Conservation (phyloP, 345 rosid species). For the Populus euphratica region DNA sequence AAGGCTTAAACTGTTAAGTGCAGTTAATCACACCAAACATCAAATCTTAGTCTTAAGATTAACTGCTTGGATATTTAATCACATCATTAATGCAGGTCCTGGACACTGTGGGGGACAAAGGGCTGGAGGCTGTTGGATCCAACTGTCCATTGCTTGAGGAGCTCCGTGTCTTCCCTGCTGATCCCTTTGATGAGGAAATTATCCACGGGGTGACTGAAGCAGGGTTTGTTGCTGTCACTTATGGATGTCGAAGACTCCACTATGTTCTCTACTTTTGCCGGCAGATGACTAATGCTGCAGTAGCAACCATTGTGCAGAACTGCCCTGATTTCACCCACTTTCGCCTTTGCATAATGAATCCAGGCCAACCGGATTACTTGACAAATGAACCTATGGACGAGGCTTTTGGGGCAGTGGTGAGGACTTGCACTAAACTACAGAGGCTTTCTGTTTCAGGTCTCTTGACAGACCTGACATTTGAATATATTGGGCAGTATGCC, state of each 20-base stretch:
- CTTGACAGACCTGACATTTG: constrained; percentile 57
- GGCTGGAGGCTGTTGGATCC: constrained; percentile 55
- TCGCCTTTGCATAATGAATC: constrained; percentile 73
- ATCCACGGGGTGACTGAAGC: constrained; percentile 53
- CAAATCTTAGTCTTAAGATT: neutral
- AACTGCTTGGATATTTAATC: neutral
- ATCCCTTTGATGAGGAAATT: constrained; percentile 55
- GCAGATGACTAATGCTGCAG: constrained; percentile 72
- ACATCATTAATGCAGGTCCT: constrained; percentile 43
- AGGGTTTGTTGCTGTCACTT: constrained; percentile 59
- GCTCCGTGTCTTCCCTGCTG: constrained; percentile 66
- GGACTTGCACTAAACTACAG: constrained; percentile 57
- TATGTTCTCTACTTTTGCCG: constrained; percentile 68
- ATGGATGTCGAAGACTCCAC: constrained; percentile 55
- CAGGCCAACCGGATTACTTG: constrained; percentile 54
- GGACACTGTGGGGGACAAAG: constrained; percentile 64
- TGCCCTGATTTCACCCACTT: constrained; percentile 72
- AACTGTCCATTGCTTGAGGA: constrained; percentile 61
- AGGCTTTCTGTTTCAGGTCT: constrained; percentile 67
- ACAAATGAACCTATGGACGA: constrained; percentile 67
- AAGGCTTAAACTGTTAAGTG: too few relatives aligned
- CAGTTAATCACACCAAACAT: neutral
- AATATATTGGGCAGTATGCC: constrained; percentile 59
- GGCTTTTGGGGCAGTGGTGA: constrained; percentile 71
- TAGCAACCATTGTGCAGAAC: constrained; percentile 55